phyloP scores from a whole-genome alignment of 768 basidiomycete genomes.

The Tricholoma hemisulphureum region DNA sequence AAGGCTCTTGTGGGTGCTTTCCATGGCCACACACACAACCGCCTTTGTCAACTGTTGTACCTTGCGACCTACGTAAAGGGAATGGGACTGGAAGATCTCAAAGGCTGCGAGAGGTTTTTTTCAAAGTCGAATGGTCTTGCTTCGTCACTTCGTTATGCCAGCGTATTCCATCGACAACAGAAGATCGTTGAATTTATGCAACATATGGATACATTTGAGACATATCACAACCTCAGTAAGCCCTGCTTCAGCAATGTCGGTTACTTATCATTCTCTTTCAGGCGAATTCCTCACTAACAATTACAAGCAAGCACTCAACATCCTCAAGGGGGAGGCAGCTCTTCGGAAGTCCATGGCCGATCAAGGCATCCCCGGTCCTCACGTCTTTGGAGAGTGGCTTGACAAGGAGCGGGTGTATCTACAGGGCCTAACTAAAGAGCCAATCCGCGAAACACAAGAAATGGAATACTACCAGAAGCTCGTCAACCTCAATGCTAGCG shows the following conservation, averaged over 20 bases:
- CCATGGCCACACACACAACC: slow-evolving; percentile 27
- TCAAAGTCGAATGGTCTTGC: slow-evolving; percentile 27
- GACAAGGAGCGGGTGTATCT: background rate
- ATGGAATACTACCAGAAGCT: slow-evolving; percentile 4
- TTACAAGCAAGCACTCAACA: background rate
- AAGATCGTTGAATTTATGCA: slow-evolving; percentile 17
- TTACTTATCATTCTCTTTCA: background rate
- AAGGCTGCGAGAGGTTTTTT: too few relatives aligned
- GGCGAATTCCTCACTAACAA: background rate
- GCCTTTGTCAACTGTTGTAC: slow-evolving; percentile 21
- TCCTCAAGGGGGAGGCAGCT: background rate
- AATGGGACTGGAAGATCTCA: too few relatives aligned
- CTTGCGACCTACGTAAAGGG: slow-evolving; percentile 20
- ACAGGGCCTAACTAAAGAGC: background rate
- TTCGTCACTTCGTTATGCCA: slow-evolving; percentile 11
- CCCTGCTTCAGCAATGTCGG: background rate
- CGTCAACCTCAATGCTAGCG: background rate
- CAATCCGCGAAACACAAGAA: background rate
- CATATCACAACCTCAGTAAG: slow-evolving; percentile 5
- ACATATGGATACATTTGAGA: slow-evolving; percentile 6
- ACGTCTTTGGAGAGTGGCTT: background rate
- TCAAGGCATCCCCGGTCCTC: background rate
- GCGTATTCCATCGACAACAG: slow-evolving; percentile 22
- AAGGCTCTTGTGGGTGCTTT: slow-evolving; percentile 18
- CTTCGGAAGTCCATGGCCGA: background rate